A percentile compares a stretch with the other conserved stretches of the same genome.
These are phyloP conservation scores for Pterothamnion heteromorphum DNA, from an alignment of 31 red algal species.

Conservation along the genomic window DNA sequence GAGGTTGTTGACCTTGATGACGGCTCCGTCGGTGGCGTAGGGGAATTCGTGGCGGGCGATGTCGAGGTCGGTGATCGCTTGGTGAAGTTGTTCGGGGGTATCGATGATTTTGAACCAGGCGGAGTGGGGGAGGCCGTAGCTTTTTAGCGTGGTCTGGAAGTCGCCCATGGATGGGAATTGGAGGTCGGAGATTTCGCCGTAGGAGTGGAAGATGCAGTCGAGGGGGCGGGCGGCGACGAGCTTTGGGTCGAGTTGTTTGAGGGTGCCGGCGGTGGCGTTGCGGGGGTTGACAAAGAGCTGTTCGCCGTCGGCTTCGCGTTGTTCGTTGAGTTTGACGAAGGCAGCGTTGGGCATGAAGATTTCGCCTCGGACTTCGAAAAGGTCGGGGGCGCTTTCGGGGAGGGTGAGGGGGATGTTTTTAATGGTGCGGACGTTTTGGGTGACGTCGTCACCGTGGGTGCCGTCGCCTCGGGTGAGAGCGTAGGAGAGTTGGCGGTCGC, in stretches of 20 bases:
- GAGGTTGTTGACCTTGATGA: conserved; percentile 50
- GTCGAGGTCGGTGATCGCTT: conserved; percentile 25
- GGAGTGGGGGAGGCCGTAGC: conserved; percentile 49
- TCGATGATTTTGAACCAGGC: not conserved
- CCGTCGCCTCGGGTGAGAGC: conserved; percentile 60
- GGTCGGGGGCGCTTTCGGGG: not conserved
- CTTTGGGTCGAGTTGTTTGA: conserved; percentile 53
- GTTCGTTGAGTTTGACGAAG: conserved; percentile 37
- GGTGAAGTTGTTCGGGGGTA: not conserved
- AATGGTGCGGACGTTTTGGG: conserved; percentile 50
- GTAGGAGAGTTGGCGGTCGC: not conserved
- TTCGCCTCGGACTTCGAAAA: conserved; percentile 47
- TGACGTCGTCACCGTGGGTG: conserved; percentile 45
- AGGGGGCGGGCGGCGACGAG: not conserved
- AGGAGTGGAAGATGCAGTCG: not conserved
- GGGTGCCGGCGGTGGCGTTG: conserved; percentile 56
- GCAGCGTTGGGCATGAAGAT: conserved; percentile 13
- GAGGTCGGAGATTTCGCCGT: not conserved
- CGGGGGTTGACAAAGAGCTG: conserved; percentile 50
- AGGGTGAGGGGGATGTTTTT: not conserved
- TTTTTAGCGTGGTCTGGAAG: conserved; percentile 35
- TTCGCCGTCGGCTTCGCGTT: not conserved
- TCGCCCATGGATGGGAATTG: conserved; percentile 35
- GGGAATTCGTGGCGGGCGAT: not conserved
- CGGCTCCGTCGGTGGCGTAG: conserved; percentile 51